Conservation (phyloP, 169 alveolate species). For the Cyclospora cayetanensis region DNA sequence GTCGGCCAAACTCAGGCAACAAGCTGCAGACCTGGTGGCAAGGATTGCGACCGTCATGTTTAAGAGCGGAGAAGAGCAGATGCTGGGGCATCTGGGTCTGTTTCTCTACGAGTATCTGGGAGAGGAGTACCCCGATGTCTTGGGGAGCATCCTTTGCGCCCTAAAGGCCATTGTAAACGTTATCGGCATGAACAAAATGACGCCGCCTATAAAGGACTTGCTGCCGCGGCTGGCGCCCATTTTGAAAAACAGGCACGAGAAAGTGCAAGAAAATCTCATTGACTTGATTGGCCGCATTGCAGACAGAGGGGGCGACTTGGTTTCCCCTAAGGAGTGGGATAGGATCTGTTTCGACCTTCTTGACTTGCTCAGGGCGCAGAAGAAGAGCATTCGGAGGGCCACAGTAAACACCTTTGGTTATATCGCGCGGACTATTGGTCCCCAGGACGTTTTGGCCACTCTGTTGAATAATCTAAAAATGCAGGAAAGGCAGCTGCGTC, state of each 20-base stretch:
- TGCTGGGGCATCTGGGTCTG: conserved; percentile 97
- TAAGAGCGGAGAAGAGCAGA: conserved; percentile 97
- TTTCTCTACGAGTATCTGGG: conserved; percentile 98
- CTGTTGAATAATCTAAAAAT: conserved; percentile 90
- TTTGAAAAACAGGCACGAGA: conserved; percentile 98
- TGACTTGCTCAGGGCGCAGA: conserved; percentile 96
- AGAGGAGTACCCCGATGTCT: conserved; percentile 99
- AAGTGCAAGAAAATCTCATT: conserved; percentile 90
- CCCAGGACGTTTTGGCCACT: conserved; percentile 98
- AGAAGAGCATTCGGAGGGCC: conserved; percentile 97
- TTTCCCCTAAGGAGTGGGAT: conserved; percentile 99
- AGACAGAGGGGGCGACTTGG: conserved; percentile 99
- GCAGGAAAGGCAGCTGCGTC: conserved; percentile 99
- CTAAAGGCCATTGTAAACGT: conserved; percentile 98
- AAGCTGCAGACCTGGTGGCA: conserved; percentile 98
- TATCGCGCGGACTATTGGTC: conserved; percentile 99
- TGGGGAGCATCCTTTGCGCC: conserved; percentile 98
- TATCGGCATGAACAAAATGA: conserved; percentile 98
- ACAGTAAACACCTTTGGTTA: conserved; percentile 99
- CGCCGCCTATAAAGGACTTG: conserved; percentile 99
- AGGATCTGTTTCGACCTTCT: conserved; percentile 99
- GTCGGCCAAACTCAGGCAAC: conserved; percentile 97
- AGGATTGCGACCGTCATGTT: conserved; percentile 97
- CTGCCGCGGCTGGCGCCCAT: conserved; percentile 99
- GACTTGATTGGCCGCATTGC: conserved; percentile 99